These are phyloP conservation scores for Coemansia erecta DNA, from an alignment of 192 early-diverging fungal species.

Conservation along the genomic window DNA sequence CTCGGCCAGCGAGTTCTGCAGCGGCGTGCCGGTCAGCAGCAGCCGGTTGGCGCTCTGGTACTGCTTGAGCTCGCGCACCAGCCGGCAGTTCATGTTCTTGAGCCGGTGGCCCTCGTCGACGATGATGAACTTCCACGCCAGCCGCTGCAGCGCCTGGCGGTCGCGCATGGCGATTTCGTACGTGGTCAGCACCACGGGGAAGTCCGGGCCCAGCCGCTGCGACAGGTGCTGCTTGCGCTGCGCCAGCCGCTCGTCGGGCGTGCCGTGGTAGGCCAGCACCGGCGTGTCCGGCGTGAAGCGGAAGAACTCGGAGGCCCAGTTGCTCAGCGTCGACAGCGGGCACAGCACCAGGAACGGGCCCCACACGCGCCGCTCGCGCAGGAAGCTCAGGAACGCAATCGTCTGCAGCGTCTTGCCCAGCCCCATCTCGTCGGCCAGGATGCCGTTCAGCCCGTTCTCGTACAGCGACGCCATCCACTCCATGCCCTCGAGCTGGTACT, in stretches of 20 bases:
- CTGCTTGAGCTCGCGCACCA: slow-evolving; percentile 81
- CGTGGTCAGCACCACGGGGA: slow-evolving; percentile 86
- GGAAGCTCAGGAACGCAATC: slow-evolving; percentile 81
- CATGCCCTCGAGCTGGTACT: slow-evolving; percentile 93
- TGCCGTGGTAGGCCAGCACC: slow-evolving; percentile 84
- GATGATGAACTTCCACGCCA: slow-evolving; percentile 87
- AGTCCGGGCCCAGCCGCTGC: slow-evolving; percentile 60
- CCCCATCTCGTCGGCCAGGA: slow-evolving; percentile 96
- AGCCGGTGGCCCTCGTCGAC: slow-evolving; percentile 96
- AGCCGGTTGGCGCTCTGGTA: slow-evolving; percentile 84
- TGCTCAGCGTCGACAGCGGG: slow-evolving; percentile 85
- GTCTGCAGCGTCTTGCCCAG: slow-evolving; percentile 96
- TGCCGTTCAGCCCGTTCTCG: slow-evolving; percentile 95
- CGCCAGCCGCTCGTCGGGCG: slow-evolving; percentile 64
- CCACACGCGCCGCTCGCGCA: slow-evolving; percentile 73
- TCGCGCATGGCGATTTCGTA: slow-evolving; percentile 91
- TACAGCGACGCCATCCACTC: slow-evolving; percentile 95
- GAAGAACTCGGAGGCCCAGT: slow-evolving; percentile 92
- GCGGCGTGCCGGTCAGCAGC: slow-evolving; percentile 89
- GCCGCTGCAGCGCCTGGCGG: slow-evolving; percentile 62
- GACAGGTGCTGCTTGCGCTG: slow-evolving; percentile 67
- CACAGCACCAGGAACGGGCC: slow-evolving; percentile 89
- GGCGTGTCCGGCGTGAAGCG: slow-evolving; percentile 79
- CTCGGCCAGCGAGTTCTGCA: slow-evolving; percentile 91
- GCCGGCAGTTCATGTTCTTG: slow-evolving; percentile 93